Evolutionary conservation across 129 eudicot species (phyloP).

Genomic region (carrot (Daucus carota)): DNA sequence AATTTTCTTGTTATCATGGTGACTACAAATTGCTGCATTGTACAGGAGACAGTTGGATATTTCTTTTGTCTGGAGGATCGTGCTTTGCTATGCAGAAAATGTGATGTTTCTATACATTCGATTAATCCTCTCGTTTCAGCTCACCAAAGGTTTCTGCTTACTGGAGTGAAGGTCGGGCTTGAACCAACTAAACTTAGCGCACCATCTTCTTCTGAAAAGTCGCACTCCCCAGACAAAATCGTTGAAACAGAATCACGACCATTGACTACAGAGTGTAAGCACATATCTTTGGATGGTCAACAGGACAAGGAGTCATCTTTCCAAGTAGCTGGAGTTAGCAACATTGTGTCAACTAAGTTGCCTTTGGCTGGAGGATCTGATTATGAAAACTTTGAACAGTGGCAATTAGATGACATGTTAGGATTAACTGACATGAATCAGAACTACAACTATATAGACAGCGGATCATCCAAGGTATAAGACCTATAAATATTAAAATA

Average conservation of each 20-base stretch:
- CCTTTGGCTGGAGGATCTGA: conserved; percentile 51
- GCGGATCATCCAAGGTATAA: conserved; percentile 67
- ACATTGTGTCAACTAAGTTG: conserved; percentile 35
- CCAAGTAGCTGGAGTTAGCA: conserved; percentile 25
- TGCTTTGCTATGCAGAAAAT: conserved; percentile 84
- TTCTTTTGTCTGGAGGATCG: conserved; percentile 96
- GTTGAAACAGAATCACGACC: conserved; percentile 31
- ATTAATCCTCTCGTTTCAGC: conserved; percentile 55
- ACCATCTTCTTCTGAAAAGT: conserved; percentile 52
- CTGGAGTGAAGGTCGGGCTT: conserved; percentile 89
- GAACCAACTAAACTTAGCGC: conserved; percentile 36
- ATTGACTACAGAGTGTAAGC: conserved; percentile 24
- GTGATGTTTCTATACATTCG: conserved; percentile 82
- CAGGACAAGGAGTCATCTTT: conserved; percentile 28
- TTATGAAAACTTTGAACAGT: conserved; percentile 48
- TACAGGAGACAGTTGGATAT: conserved; percentile 41
- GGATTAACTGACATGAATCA: conserved; percentile 50
- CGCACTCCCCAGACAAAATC: conserved; percentile 35
- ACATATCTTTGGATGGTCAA: conserved; percentile 31
- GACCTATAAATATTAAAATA: not conserved
- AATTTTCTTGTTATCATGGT: not conserved
- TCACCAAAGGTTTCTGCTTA: conserved; percentile 84
- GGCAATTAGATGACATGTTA: conserved; percentile 81
- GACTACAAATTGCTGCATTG: not conserved
- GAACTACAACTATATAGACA: conserved; percentile 44